phyloP scores from a whole-genome alignment of 2,329 filamentous ascomycete genomes.

The Aureobasidium sp. region DNA sequence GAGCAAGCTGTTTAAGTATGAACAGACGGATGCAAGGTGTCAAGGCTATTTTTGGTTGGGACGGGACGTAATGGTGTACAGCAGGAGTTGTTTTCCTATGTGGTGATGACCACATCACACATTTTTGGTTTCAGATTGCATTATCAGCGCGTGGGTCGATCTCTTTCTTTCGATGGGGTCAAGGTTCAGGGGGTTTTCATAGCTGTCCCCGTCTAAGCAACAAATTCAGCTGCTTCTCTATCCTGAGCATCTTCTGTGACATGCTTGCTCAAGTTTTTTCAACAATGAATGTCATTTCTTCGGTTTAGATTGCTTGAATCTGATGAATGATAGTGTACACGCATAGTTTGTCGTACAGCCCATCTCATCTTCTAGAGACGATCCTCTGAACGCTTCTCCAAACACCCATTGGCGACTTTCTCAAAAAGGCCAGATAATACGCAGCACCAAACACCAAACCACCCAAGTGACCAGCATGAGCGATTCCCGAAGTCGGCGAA shows the following conservation, averaged over 20 bases:
- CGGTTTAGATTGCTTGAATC: too few relatives aligned
- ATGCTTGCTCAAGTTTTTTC: too few relatives aligned
- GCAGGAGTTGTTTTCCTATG: conserved; percentile 1
- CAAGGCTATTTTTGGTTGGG: background rate
- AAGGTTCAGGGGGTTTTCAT: background rate
- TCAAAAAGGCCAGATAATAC: conserved; percentile 4
- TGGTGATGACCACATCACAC: conserved; percentile 8
- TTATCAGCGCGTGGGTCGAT: conserved; percentile 4
- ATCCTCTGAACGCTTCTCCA: background rate
- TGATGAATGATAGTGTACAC: background rate
- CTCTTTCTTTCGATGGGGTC: background rate
- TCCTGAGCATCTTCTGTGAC: background rate
- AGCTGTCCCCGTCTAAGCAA: background rate
- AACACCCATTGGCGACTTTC: conserved; percentile 1
- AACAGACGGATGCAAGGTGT: background rate
- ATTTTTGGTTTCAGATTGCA: conserved; percentile 11
- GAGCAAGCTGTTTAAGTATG: conserved; percentile 47
- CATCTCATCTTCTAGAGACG: background rate
- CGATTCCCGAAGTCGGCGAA: conserved; percentile 21
- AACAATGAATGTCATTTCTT: too few relatives aligned
- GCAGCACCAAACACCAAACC: conserved; percentile 31
- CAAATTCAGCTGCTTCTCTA: background rate
- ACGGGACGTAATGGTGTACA: background rate
- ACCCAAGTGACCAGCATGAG: conserved; percentile 39
- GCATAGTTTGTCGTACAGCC: background rate